Evolutionary conservation across 2,329 filamentous ascomycete genomes (phyloP), one percentile per base, ranked within the genome.

Genomic region (Sarocladium brachiariae): DNA sequence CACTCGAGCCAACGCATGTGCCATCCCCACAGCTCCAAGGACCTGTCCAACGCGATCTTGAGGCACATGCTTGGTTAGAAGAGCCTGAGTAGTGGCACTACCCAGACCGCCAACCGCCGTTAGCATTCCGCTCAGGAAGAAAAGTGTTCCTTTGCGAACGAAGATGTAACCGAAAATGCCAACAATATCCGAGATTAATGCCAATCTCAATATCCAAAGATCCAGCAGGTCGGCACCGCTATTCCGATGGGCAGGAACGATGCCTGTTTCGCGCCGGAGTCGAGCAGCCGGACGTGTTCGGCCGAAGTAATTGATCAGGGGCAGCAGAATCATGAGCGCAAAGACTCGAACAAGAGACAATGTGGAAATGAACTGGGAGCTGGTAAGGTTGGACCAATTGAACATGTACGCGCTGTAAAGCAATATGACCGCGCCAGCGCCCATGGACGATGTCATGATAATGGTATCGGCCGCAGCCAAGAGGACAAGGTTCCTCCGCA

Each of bases 1-100:
- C 2, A 97, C 82, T 54, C 90, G 76, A 2, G 87, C 81, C 31
- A 96, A 69, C 1, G 89, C 87, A 67, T 97, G 92, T 52, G 97
- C 69, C 54, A 97, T 73, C 0, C 92, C 93, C 14, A 85, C 86
- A 1, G 90, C 91, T 19, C 93, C 93, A 0, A 99, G 77, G n/a
- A 97, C 72, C 64, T 93, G 84, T 0, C 93, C 93, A 0, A 93
- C 85, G 43, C 80, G 80, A 55, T 93, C 87, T 1, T 83, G 75
- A 0, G 91, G 89, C 0, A 97, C 85, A 65, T 97, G 93, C 64
- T 96, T 97, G 18, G 90, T 96, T 48, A 96, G 72, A 1, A 86
- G 80, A 1, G 87, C 85, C 61, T 95, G 89, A 47, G 95, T 75
- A 0, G 88, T 93, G 1, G 93, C 91, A 31, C 85, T 86, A 0